Conservation (phyloP, 2,329 filamentous ascomycete genomes). For the Botryotinia calthae region DNA sequence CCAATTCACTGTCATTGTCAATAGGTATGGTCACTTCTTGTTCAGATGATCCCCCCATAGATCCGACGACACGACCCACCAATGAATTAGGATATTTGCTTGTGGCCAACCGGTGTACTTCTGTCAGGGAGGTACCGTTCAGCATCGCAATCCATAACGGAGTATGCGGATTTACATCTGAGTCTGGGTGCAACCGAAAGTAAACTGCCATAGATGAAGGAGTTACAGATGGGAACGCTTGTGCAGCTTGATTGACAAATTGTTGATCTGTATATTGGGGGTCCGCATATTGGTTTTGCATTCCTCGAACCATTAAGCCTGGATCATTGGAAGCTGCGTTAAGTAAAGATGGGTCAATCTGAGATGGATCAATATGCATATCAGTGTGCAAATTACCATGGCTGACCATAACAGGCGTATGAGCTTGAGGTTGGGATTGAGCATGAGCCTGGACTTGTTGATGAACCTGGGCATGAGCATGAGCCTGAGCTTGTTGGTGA, state of each 20-base stretch:
- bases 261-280: slow-evolving; percentile 37
- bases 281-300: slow-evolving; percentile 37
- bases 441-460: slow-evolving; percentile 25
- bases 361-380: slow-evolving; percentile 62
- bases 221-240: slow-evolving; percentile 38
- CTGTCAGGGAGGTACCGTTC: slow-evolving; percentile 52
- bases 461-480: slow-evolving; percentile 26
- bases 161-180: slow-evolving; percentile 49
- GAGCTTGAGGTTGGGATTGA: slow-evolving; percentile 18
- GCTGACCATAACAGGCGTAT: slow-evolving; percentile 38
- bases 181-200: slow-evolving; percentile 67
- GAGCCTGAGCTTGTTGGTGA: slow-evolving; percentile 25
- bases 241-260: slow-evolving; percentile 43
- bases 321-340: slow-evolving; percentile 48
- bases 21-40: slow-evolving; percentile 63
- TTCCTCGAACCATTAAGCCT: slow-evolving; percentile 37
- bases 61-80: slow-evolving; percentile 62
- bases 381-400: slow-evolving; percentile 54
- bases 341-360: slow-evolving; percentile 62
- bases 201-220: slow-evolving; percentile 56
- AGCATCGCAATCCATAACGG: slow-evolving; percentile 68
- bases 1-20: slow-evolving; percentile 68
- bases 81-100: slow-evolving; percentile 59
- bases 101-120: slow-evolving; percentile 60
- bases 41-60: slow-evolving; percentile 54